A percentile compares a stretch with the other conserved stretches of the same genome.
phyloP scores from a whole-genome alignment of 2,329 filamentous ascomycete species.

The Fusarium clavum region DNA sequence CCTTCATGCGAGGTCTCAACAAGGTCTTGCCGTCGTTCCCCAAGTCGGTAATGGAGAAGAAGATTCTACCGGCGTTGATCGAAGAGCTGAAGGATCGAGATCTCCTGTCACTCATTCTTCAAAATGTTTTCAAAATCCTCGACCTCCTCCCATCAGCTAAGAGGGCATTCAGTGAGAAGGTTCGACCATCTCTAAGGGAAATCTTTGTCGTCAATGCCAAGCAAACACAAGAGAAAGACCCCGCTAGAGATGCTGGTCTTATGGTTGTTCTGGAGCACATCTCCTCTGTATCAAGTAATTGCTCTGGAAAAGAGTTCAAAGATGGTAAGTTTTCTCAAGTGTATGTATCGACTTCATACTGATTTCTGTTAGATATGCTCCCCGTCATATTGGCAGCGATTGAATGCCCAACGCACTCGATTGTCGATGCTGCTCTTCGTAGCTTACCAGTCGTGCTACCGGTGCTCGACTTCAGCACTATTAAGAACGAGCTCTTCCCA shows the following conservation, averaged over 20 bases:
- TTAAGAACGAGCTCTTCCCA: conserved; percentile 97
- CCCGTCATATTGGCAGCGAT: conserved; percentile 87
- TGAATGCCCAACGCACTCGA: conserved; percentile 87
- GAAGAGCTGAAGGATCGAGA: conserved; percentile 96
- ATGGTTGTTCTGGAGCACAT: conserved; percentile 93
- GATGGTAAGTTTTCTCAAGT: conserved; percentile 70
- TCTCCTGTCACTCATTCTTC: conserved; percentile 83
- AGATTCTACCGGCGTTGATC: conserved; percentile 86
- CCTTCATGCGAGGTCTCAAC: conserved; percentile 89
- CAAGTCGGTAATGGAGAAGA: conserved; percentile 92
- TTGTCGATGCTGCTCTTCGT: conserved; percentile 87
- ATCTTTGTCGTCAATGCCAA: conserved; percentile 77
- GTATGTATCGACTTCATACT: background rate
- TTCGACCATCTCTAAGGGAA: conserved; percentile 86
- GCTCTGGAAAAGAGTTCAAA: conserved; percentile 91
- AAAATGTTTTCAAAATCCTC: conserved; percentile 93
- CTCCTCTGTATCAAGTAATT: conserved; percentile 79
- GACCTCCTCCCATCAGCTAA: conserved; percentile 80
- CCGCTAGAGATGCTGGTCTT: conserved; percentile 85
- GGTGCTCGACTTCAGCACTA: conserved; percentile 92
- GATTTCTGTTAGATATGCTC: conserved; percentile 73
- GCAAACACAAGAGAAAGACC: conserved; percentile 77
- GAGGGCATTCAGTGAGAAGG: conserved; percentile 83
- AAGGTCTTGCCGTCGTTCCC: conserved; percentile 93
- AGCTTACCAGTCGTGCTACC: conserved; percentile 84